Percentiles rank a stretch among this genome's conserved stretches.
These are phyloP conservation scores for Candida piceae DNA, from an alignment of 805 yeast genomes.

Conservation along the genomic window DNA sequence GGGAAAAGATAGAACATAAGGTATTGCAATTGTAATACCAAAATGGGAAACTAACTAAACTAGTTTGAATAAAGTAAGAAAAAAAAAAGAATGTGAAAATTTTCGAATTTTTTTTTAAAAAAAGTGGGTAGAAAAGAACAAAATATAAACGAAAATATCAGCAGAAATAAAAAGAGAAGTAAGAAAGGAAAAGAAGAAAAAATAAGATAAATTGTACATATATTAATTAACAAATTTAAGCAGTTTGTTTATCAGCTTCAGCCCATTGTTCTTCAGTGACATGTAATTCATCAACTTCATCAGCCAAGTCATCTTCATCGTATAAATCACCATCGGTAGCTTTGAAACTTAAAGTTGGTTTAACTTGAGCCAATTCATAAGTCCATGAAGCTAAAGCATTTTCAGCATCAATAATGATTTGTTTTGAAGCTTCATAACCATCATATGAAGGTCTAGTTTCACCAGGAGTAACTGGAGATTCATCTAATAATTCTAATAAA, in stretches of 20 bases:
- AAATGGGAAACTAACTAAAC: too few species aligned
- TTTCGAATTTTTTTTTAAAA: too few species aligned
- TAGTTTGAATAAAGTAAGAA: too few species aligned
- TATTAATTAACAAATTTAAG: conserved; percentile 15
- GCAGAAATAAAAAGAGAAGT: neutral
- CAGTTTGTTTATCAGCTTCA: conserved; percentile 24
- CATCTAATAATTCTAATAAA: conserved; percentile 74
- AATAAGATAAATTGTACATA: neutral
- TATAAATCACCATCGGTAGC: conserved; percentile 42
- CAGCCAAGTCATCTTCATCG: conserved; percentile 48
- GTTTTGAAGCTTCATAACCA: conserved; percentile 85
- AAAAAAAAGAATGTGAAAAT: too few species aligned
- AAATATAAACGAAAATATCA: neutral
- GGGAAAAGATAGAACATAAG: too few species aligned
- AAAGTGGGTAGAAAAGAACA: too few species aligned
- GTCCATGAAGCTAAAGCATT: conserved; percentile 82
- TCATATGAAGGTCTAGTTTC: conserved; percentile 88
- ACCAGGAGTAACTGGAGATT: conserved; percentile 85
- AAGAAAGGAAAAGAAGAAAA: neutral
- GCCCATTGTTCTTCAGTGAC: conserved; percentile 39
- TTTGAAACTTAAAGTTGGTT: conserved; percentile 70
- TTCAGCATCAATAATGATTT: conserved; percentile 81
- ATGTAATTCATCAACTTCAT: conserved; percentile 43
- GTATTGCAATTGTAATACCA: too few species aligned
- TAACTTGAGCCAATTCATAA: conserved; percentile 74